Conservation (phyloP, 2,329 filamentous ascomycete genomes). For the Epichloe brachyelytri region DNA sequence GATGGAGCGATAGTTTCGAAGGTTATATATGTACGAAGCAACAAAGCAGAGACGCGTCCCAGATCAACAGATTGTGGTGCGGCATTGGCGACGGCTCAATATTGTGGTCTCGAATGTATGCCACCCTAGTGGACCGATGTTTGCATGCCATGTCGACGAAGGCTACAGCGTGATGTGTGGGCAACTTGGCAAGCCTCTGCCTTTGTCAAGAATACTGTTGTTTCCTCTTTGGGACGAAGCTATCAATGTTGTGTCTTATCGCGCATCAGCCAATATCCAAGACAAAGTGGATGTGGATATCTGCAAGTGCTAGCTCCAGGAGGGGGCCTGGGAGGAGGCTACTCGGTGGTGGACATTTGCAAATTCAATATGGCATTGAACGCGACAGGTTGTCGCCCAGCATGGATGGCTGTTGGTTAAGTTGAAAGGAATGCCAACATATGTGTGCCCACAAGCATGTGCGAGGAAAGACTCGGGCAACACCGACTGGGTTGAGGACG, state of each 20-base stretch:
- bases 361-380: too few species aligned
- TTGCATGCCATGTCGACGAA: constrained; percentile 1
- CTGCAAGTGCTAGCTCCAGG: neutral
- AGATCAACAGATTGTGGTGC: neutral
- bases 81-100: neutral
- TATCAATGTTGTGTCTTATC: neutral
- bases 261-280: neutral
- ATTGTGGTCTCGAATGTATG: neutral
- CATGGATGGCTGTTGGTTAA: neutral
- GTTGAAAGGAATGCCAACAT: neutral
- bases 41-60: constrained; percentile 1
- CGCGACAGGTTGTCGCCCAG: neutral
- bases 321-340: neutral
- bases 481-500: too few species aligned
- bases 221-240: neutral
- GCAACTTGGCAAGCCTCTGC: neutral
- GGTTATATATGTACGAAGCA: constrained; percentile 18
- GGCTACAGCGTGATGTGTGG: neutral
- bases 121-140: neutral
- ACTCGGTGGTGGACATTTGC: neutral
- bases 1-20: constrained; percentile 10
- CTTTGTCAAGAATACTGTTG: constrained; percentile 2
- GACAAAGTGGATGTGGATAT: neutral
- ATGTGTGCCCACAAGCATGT: neutral
- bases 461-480: too few species aligned